Base-by-base conservation (phyloP, 306 rosid genomes). In the Quercus rubra region DNA sequence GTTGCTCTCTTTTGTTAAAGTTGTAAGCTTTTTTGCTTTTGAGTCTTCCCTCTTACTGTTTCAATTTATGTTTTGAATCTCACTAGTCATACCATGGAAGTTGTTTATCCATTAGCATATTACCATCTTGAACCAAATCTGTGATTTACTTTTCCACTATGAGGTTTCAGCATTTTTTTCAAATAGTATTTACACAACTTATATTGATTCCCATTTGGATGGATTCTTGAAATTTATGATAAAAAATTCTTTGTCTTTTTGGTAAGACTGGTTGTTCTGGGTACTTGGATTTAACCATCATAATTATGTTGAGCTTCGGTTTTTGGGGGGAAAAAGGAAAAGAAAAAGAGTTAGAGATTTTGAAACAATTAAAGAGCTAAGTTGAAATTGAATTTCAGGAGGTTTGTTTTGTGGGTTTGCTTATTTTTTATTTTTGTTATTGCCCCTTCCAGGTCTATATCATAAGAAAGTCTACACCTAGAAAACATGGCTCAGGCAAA, bases 401-500 rank as follows among this genome's bases (percentile, higher is more conserved):
- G 49, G 58, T 57, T 49, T 27, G 11, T 23, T 30, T 73, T 66
- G 61, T 79, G 63, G 46, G 74, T 76, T 75, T 79, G 55, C 78
- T 84, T 63, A 86, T 46, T 72, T 75, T 78, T 38, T 23, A 23
- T 23, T 69, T 73, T 80, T 46, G 70, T 86, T 31, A 38, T 67
- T 61, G 70, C 49, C 63, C 62, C 83, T 74, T 31, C 66, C 78
- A 81, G 92, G 85, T 80, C 79, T 58, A 31, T 70, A 78, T 66
- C 66, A 52, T 57, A 83, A 83, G 77, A 63, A 68, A 66, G 51
- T 59, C 73, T 70, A 70, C 43, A 51, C 80, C 55, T 80, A 20
- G 54, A 27, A 71, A 77, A n/a, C 70, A 93, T 93, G 94, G 97
- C 89, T 11, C 49, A 64, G 74, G 93, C 78, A 80, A 93, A 80